Conservation (phyloP, 441 rosid species). For the Capsella rubella region DNA sequence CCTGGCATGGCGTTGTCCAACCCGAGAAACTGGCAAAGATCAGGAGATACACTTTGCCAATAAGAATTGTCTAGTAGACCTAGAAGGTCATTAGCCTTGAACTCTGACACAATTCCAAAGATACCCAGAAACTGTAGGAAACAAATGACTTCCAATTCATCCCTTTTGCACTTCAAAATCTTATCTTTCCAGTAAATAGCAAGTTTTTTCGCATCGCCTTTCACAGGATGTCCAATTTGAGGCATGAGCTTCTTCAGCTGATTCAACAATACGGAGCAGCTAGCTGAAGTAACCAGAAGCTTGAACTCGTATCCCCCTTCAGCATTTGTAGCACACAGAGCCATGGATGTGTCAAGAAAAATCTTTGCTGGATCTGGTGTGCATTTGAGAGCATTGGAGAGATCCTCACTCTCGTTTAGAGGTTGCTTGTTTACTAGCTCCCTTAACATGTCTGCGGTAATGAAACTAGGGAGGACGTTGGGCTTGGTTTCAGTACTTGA, state of each 20-base stretch:
- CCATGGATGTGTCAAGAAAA: slow-evolving; percentile 38
- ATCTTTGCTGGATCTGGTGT: slow-evolving; percentile 40
- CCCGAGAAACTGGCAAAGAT: slow-evolving; percentile 42
- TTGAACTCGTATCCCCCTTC: slow-evolving; percentile 37
- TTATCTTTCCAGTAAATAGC: slow-evolving; percentile 38
- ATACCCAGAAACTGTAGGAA: slow-evolving; percentile 37
- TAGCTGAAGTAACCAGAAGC: slow-evolving; percentile 35
- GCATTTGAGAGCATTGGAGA: slow-evolving; percentile 31
- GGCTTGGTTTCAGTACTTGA: slow-evolving; percentile 10
- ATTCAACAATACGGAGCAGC: slow-evolving; percentile 30
- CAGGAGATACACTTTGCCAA: slow-evolving; percentile 39
- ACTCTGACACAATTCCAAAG: slow-evolving; percentile 39
- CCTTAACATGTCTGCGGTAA: slow-evolving; percentile 24
- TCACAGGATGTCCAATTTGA: slow-evolving; percentile 28
- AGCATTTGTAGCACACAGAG: slow-evolving; percentile 24
- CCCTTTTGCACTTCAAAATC: slow-evolving; percentile 34
- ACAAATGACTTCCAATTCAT: slow-evolving; percentile 40
- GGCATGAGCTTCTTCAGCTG: slow-evolving; percentile 32
- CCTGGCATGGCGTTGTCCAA: slow-evolving; percentile 32
- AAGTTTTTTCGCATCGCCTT: slow-evolving; percentile 37
- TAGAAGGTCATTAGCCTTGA: slow-evolving; percentile 40
- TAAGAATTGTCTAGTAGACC: slow-evolving; percentile 27
- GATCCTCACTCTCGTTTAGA: slow-evolving; percentile 17
- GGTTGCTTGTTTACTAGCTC: slow-evolving; percentile 34
- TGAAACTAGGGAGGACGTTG: slow-evolving; percentile 8